phyloP scores from a whole-genome alignment of 2,329 filamentous ascomycete species.

The Ceratocystis cubensis region DNA sequence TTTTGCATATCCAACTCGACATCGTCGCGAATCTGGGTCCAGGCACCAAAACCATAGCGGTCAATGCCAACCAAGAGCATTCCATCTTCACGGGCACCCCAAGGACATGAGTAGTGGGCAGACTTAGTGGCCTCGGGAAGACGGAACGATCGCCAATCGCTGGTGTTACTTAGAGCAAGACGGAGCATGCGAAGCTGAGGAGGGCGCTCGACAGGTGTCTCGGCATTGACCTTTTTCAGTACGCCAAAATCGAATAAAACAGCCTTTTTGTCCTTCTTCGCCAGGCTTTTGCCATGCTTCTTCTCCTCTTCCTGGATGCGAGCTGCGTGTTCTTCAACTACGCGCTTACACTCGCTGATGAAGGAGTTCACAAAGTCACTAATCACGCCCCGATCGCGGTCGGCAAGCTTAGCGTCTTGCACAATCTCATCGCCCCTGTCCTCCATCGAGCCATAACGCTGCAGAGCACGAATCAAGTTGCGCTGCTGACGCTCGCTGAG shows the following conservation, averaged over 20 bases:
- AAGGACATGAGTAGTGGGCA: constrained; percentile 80
- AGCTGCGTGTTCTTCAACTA: constrained; percentile 54
- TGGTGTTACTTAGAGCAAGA: constrained; percentile 51
- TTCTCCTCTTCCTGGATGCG: constrained; percentile 71
- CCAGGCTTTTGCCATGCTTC: constrained; percentile 64
- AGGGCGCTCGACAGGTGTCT: constrained; percentile 85
- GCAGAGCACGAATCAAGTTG: constrained; percentile 79
- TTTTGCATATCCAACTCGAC: constrained; percentile 70
- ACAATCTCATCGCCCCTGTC: constrained; percentile 81
- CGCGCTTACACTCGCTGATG: constrained; percentile 43
- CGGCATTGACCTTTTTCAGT: constrained; percentile 88
- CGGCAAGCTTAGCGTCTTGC: constrained; percentile 69
- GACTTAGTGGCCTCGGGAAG: constrained; percentile 85
- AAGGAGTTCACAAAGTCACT: constrained; percentile 65
- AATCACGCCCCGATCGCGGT: constrained; percentile 71
- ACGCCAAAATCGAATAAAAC: constrained; percentile 90
- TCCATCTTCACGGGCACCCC: constrained; percentile 87
- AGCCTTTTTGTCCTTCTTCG: constrained; percentile 96
- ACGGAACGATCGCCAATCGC: constrained; percentile 69
- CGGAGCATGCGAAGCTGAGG: constrained; percentile 76
- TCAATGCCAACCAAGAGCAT: constrained; percentile 95
- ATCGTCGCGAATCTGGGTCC: constrained; percentile 89
- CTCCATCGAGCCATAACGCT: constrained; percentile 81
- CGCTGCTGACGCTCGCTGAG: constrained; percentile 86
- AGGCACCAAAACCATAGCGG: constrained; percentile 87